Evolutionary conservation across 2,329 filamentous ascomycete genomes (phyloP), one percentile per base, ranked within the genome.

Genomic region (Fusarium newnesense): DNA sequence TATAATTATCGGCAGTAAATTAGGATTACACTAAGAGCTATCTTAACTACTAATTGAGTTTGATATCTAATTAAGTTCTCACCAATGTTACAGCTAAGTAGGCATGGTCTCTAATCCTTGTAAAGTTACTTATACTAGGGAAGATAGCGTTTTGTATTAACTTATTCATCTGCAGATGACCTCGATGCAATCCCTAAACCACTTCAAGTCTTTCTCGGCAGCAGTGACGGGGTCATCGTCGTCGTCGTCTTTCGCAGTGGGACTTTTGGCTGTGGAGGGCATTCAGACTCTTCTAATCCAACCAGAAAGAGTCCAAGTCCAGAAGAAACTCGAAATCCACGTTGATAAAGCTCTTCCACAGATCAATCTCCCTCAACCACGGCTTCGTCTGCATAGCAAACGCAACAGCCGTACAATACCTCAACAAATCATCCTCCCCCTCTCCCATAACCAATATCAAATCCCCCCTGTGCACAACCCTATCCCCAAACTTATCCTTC

Each of bases 331-430:
- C 72, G 37, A 77, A 28, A 11, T 74, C 74, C 12, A 79, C 76
- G 46, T 80, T 77, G 1, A 79, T 60, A 32, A 79, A 80, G 37
- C 77, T 79, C 76, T 79, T 79, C 72, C 73, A 79, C 12, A 79
- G 13, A 19, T 80, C 76, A 54, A 79, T 50, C 15, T 80, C 77
- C 4, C 74, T 69, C 18, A 78, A 26, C 75, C 78, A 80, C 16
- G 78, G 75, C 69, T 76, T 80, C 21, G 76, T 79, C 65, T 79
- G 77, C 2, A 80, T 37, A 1, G 74, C 75, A 75, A 80, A 79
- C 13, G 72, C 70, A 11, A 77, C 78, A 15, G 73, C 75, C 9
- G 70, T 77, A 21, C 68, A 75, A 9, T 62, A 60, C 53, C 64
- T 79, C 5, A 80, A 44, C 42, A 80, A 24, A 4, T 79, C 77